Evolutionary conservation across 352 stramenopile genomes (phyloP), one percentile per base, ranked within the genome.

Genomic region (Phytophthora melonis): DNA sequence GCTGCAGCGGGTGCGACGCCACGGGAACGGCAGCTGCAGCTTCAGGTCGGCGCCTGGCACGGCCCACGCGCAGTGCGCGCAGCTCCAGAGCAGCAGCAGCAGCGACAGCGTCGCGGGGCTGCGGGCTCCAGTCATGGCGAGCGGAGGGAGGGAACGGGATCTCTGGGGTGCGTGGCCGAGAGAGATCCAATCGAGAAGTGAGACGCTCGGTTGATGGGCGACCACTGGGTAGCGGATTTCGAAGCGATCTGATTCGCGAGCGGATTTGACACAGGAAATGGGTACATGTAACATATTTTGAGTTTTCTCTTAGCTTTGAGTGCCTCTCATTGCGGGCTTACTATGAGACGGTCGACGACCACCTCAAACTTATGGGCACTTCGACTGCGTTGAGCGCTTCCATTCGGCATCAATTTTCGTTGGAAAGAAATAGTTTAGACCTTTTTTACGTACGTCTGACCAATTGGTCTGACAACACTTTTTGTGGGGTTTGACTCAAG

Each of bases 1-100:
- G 77, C 60, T 82, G 68, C 47, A 93, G 75, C 59, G 81, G 80
- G 41, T 92, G 81, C 64, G 81, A 71, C 56, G 69, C 73, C 36
- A 89, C 67, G 83, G 65, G 72, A 90, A 93, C 59, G 86, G 86
- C 71, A 91, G 71, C 63, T 71, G 49, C 14, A 75, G 49, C 34
- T 74, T 70, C 6, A 77, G 68, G 49, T 75, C 62, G 30, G 52
- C 32, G n/a, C 45, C 41, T 3, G 68, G 62, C 41, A 77, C 65
- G 25, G 65, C 65, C 3, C 9, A 61, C 5, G 61, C 62, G 57
- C 27, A 47, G 0, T 58, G 64, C 54, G 32, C n/a, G 54, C 34
- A 75, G 56, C 52, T 67, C 59, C 65, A 78, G 30, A 78, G 70
- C 30, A 78, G 36, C 54, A 56, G 23, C 25, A 56, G 23, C 25